These are phyloP conservation scores for Triangularia verruculosa DNA, from an alignment of 2,329 filamentous ascomycete genomes.

Conservation along the genomic window DNA sequence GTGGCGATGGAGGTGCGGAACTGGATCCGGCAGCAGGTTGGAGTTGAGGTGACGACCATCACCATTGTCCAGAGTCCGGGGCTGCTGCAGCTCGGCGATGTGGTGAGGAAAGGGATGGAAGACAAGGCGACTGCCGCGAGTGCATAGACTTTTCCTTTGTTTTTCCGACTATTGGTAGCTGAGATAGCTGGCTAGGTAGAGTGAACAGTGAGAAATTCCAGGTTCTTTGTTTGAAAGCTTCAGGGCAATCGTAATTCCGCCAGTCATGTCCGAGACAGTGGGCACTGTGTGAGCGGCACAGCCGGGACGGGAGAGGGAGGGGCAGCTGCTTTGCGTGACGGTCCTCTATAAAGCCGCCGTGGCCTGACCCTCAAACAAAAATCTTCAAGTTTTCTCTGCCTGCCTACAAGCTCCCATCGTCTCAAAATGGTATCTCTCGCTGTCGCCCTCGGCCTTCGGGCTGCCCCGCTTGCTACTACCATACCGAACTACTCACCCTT, in stretches of 20 bases:
- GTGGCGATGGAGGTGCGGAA: neutral
- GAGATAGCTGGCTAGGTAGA: too few species aligned
- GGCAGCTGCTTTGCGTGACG: too few species aligned
- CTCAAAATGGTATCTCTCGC: neutral
- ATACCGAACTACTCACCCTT: constrained; percentile 27
- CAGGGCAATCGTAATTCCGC: too few species aligned
- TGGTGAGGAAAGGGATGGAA: neutral
- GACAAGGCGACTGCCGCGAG: too few species aligned
- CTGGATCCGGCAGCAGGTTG: neutral
- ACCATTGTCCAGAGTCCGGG: neutral
- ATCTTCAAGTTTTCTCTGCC: neutral
- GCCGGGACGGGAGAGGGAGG: too few species aligned
- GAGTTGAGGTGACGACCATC: neutral
- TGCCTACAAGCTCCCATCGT: neutral
- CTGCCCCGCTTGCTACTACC: neutral
- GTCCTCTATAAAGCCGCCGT: too few species aligned
- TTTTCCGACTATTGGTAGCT: too few species aligned
- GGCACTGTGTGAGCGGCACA: too few species aligned
- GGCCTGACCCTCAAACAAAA: neutral
- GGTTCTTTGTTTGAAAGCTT: too few species aligned
- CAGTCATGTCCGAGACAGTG: too few species aligned
- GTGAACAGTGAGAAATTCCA: too few species aligned
- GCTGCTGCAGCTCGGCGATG: neutral
- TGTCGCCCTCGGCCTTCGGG: constrained; percentile 9
- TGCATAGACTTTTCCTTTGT: too few species aligned